Conservation (phyloP, 305 asterid genomes). For the Fraxinus sp. region DNA sequence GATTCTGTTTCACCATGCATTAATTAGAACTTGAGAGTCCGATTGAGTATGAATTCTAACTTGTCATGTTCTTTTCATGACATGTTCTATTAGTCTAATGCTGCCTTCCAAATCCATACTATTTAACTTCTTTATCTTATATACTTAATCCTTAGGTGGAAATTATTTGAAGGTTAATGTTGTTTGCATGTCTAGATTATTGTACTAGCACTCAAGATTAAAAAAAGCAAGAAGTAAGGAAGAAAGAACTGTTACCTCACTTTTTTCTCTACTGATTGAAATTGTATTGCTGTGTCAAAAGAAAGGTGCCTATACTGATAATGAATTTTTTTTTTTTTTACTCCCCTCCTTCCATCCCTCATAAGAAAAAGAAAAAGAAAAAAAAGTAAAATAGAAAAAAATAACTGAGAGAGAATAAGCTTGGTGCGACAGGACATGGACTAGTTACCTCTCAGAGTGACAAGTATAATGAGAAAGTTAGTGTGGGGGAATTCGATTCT, state of each 20-base stretch:
- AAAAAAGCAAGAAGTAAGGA: background rate
- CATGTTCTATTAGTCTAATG: background rate
- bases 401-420: background rate
- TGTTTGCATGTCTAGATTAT: background rate
- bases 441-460: background rate
- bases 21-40: background rate
- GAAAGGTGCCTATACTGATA: background rate
- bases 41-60: background rate
- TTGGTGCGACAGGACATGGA: background rate
- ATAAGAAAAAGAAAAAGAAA: background rate
- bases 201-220: background rate
- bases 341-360: background rate
- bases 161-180: background rate
- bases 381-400: background rate
- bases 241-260: background rate
- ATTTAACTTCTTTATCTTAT: background rate
- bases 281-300: background rate
- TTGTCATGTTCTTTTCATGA: background rate
- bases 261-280: background rate
- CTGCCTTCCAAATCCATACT: background rate
- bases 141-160: background rate
- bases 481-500: background rate
- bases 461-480: background rate
- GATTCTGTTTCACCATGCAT: constrained; percentile 14
- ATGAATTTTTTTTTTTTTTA: background rate